These are phyloP conservation scores for Aspergillus terreus DNA, from an alignment of 2,329 filamentous ascomycete genomes.

Conservation along the genomic window DNA sequence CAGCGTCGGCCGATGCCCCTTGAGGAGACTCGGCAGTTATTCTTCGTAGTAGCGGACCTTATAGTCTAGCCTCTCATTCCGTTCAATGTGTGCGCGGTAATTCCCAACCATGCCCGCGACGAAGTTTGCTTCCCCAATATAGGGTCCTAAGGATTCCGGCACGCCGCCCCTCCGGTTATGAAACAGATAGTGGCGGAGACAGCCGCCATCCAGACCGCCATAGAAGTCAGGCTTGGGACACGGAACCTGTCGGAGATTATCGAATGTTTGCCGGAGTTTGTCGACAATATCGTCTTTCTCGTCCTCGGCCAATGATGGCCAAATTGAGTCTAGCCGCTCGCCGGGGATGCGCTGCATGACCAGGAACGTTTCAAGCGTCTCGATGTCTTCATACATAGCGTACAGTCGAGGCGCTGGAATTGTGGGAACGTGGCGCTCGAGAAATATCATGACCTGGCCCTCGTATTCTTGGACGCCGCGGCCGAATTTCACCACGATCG, in stretches of 20 bases:
- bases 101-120: slow-evolving; percentile 21
- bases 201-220: slow-evolving; percentile 20
- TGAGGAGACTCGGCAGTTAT: slow-evolving; percentile 20
- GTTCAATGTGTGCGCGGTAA: slow-evolving; percentile 17
- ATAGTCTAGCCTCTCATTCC: slow-evolving; percentile 19
- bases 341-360: slow-evolving; percentile 25
- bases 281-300: slow-evolving; percentile 25
- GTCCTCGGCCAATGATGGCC: slow-evolving; percentile 18
- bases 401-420: slow-evolving; percentile 27
- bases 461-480: slow-evolving; percentile 1
- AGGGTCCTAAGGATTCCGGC: slow-evolving; percentile 20
- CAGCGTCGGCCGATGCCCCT: slow-evolving; percentile 25
- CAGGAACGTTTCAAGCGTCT: slow-evolving; percentile 16
- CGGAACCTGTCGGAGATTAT: slow-evolving; percentile 16
- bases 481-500: slow-evolving; percentile 25
- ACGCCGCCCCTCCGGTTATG: slow-evolving; percentile 13
- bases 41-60: slow-evolving; percentile 26
- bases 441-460: slow-evolving; percentile 10
- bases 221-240: slow-evolving; percentile 23
- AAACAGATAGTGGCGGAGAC: slow-evolving; percentile 24
- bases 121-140: slow-evolving; percentile 20
- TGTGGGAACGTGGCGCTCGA: slow-evolving; percentile 24
- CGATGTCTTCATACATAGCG: slow-evolving; percentile 24
- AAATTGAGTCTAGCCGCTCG: slow-evolving; percentile 17
- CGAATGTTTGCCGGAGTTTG: slow-evolving; percentile 24